Evolutionary conservation across 208 protist genomes (phyloP).

Genomic region (Acanthamoeba lugdunensis): DNA sequence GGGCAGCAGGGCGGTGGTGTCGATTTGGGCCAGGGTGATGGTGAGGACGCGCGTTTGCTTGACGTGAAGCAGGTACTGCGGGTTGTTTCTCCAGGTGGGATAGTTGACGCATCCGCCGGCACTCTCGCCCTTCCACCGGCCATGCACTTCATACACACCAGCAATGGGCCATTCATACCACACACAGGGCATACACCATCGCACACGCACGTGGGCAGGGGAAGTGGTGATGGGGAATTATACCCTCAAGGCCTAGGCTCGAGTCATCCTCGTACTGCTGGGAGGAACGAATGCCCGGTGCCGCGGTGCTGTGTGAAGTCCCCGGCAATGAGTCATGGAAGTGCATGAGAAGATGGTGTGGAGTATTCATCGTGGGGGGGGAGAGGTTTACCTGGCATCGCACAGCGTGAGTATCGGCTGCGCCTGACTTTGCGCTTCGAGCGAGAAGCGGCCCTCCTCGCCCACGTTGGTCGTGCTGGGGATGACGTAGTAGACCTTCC

Average conservation of each 20-base stretch:
- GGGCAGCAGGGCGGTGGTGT: neutral
- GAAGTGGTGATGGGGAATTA: too few species aligned
- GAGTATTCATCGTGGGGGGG: too few species aligned
- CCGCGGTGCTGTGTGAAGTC: too few species aligned
- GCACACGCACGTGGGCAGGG: too few species aligned
- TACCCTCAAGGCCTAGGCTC: too few species aligned
- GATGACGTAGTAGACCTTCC: slow-evolving; percentile 35
- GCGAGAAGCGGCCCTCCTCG: slow-evolving; percentile 24
- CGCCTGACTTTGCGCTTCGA: slow-evolving; percentile 6
- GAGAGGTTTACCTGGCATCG: neutral
- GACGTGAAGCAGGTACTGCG: slow-evolving; percentile 37
- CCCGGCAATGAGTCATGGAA: too few species aligned
- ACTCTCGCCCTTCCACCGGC: slow-evolving; percentile 40
- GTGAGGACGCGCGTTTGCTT: neutral
- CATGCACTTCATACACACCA: neutral
- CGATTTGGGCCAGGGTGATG: slow-evolving; percentile 9
- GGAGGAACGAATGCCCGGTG: neutral
- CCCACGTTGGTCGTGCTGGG: slow-evolving; percentile 24
- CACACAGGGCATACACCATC: too few species aligned
- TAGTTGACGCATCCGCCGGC: slow-evolving; percentile 70
- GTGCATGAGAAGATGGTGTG: too few species aligned
- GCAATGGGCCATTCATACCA: neutral
- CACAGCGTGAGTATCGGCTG: neutral
- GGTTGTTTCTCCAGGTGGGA: slow-evolving; percentile 56
- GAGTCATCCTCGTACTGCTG: neutral